These are phyloP conservation scores for Artemisia tridentata DNA, from an alignment of 129 eudicot species.

Conservation along the genomic window DNA sequence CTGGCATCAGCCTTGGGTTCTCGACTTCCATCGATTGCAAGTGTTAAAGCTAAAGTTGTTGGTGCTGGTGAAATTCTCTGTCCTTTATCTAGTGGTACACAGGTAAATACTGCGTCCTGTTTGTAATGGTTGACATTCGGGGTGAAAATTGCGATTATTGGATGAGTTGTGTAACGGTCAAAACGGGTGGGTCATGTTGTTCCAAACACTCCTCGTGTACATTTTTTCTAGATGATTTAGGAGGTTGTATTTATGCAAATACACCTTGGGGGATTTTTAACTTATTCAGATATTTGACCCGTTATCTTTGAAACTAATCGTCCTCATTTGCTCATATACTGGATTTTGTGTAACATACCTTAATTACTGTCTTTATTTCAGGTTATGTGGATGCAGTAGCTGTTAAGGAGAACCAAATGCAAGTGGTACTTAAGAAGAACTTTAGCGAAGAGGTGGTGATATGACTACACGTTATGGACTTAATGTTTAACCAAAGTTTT, in stretches of 20 bases:
- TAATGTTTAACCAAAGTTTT: too few relatives aligned
- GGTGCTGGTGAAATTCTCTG: constrained; percentile 92
- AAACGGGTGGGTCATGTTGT: not conserved
- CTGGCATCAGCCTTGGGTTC: constrained; percentile 98
- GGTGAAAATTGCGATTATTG: not conserved
- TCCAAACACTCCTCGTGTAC: not conserved
- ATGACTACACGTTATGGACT: too few relatives aligned
- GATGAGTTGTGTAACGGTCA: not conserved
- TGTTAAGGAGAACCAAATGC: too few relatives aligned
- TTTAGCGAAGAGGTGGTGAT: too few relatives aligned
- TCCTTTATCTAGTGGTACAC: constrained; percentile 92
- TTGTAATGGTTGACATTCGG: not conserved
- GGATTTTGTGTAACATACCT: too few relatives aligned
- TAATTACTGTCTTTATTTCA: too few relatives aligned
- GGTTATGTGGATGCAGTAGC: too few relatives aligned
- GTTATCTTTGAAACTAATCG: too few relatives aligned
- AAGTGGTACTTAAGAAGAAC: too few relatives aligned
- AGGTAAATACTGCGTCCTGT: constrained; percentile 39
- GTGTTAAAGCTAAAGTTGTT: constrained; percentile 84
- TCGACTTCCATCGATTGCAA: constrained; percentile 93
- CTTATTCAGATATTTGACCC: not conserved
- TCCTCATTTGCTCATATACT: too few relatives aligned
- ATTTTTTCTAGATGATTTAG: not conserved
- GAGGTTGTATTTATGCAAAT: not conserved
- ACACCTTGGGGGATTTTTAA: not conserved